These are phyloP conservation scores for Isatis tinctoria DNA, from an alignment of 345 rosid species.

Conservation along the genomic window DNA sequence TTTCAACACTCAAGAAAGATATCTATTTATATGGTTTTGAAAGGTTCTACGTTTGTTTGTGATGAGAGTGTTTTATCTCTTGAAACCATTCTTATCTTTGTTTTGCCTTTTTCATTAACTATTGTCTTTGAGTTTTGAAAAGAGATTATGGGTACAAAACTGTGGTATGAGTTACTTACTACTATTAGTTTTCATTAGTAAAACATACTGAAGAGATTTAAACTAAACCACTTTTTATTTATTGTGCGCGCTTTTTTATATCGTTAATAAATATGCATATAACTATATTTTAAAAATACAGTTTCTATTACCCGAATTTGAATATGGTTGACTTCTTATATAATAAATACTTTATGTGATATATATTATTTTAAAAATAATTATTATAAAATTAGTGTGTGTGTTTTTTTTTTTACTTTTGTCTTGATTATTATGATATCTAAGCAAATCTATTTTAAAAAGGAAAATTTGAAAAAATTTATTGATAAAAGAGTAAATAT, in stretches of 20 bases:
- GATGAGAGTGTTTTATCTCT: background rate
- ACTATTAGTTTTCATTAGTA: background rate
- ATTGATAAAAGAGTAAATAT: too few relatives aligned
- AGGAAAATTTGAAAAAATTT: too few relatives aligned
- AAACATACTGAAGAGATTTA: background rate
- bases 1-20: background rate
- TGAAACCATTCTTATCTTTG: background rate
- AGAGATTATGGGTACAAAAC: background rate
- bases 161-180: background rate
- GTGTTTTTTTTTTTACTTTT: background rate
- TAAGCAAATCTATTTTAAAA: background rate
- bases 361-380: too few relatives aligned
- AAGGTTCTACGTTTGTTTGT: background rate
- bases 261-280: background rate
- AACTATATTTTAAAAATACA: background rate
- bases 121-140: background rate
- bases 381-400: too few relatives aligned
- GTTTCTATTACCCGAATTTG: background rate
- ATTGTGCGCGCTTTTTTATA: background rate
- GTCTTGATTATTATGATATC: background rate
- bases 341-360: too few relatives aligned
- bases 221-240: background rate
- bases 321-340: too few relatives aligned
- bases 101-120: background rate
- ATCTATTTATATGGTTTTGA: slow-evolving; percentile 2